Percentiles rank a stretch among this genome's conserved stretches.
These are phyloP conservation scores for Lactarius hengduanensis DNA, from an alignment of 768 basidiomycete species.

Conservation along the genomic window DNA sequence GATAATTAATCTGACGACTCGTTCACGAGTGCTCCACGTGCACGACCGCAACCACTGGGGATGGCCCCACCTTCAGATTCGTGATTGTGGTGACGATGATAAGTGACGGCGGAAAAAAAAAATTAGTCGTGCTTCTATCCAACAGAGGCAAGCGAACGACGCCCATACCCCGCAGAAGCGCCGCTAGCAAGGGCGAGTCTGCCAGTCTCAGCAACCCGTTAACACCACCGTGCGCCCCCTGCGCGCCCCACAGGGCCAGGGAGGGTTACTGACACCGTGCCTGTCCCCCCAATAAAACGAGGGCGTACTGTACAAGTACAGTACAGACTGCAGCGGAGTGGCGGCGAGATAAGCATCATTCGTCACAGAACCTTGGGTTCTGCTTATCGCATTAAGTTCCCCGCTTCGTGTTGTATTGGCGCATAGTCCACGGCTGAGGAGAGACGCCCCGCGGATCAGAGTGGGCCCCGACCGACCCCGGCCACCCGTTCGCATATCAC, in stretches of 20 bases:
- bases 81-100: neutral
- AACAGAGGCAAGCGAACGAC: neutral
- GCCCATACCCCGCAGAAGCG: neutral
- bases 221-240: neutral
- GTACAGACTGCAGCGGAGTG: neutral
- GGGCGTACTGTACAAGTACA: neutral
- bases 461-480: neutral
- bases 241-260: neutral
- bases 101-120: neutral
- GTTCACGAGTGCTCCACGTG: neutral
- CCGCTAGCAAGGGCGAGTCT: neutral
- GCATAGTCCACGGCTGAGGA: neutral
- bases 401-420: too few species aligned
- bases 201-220: neutral
- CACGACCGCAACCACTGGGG: neutral
- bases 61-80: neutral
- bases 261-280: neutral
- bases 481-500: neutral
- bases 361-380: too few species aligned
- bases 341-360: neutral
- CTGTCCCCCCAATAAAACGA: neutral
- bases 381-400: too few species aligned
- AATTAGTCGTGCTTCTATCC: slow-evolving; percentile 8
- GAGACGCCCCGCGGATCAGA: neutral
- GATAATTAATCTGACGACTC: neutral